Conservation (phyloP, 106 monocot genomes). For the Dendrobium catenatum region DNA sequence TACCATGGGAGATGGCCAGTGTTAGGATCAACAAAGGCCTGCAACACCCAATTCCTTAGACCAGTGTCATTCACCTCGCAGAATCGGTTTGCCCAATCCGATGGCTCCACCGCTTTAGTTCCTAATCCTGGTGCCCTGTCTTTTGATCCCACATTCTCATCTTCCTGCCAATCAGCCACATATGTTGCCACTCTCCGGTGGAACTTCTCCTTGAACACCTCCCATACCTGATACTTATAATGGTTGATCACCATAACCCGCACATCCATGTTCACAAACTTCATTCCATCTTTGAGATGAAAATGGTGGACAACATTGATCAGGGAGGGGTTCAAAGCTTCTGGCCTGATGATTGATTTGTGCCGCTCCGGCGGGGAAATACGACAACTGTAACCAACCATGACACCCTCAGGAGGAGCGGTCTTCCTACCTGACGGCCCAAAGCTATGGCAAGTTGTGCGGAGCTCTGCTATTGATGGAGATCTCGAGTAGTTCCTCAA, state of each 20-base stretch:
- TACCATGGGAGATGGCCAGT: constrained; percentile 78
- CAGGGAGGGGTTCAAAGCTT: constrained; percentile 63
- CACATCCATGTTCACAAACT: constrained; percentile 60
- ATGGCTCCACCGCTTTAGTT: constrained; percentile 82
- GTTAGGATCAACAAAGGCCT: constrained; percentile 28
- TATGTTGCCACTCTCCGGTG: constrained; percentile 91
- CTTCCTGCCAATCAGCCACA: constrained; percentile 90
- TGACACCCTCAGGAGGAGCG: constrained; percentile 52
- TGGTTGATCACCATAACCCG: constrained; percentile 87
- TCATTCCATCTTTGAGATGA: constrained; percentile 59
- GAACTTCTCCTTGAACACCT: constrained; percentile 99
- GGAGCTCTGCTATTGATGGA: constrained; percentile 63
- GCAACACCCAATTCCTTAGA: constrained; percentile 61
- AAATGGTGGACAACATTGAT: constrained; percentile 96
- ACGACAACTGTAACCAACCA: constrained; percentile 75
- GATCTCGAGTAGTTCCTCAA: constrained; percentile 47
- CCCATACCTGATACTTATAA: constrained; percentile 99
- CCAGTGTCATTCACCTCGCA: constrained; percentile 87
- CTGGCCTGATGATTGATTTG: constrained; percentile 81
- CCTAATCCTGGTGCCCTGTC: constrained; percentile 92
- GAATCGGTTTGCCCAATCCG: constrained; percentile 77
- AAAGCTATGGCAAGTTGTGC: constrained; percentile 76
- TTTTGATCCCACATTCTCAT: constrained; percentile 93
- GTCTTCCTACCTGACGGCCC: constrained; percentile 73
- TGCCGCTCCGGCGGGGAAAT: constrained; percentile 74